Conservation (phyloP, 148 eudicot genomes). For the Heliosperma pusillum region DNA sequence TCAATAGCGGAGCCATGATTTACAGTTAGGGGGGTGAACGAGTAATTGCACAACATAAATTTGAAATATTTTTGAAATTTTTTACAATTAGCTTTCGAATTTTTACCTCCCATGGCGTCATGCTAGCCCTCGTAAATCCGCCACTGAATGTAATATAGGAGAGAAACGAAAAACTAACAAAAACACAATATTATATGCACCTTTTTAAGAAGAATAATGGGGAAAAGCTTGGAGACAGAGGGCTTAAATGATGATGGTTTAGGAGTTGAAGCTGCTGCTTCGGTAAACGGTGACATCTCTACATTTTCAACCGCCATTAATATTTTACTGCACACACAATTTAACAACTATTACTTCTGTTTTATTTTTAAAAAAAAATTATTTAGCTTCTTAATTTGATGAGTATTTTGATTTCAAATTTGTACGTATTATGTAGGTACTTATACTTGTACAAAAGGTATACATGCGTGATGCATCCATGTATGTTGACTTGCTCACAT, state of each 20-base stretch:
- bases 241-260: background rate
- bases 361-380: background rate
- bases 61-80: no score
- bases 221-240: slow-evolving; percentile 1
- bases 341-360: no score
- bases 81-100: no score
- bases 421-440: background rate
- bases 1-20: no score
- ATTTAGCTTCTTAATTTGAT: background rate
- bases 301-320: slow-evolving; percentile 12
- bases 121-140: no score
- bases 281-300: slow-evolving; percentile 3
- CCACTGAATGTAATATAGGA: background rate
- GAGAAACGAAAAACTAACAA: background rate
- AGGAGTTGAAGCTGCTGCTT: background rate
- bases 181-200: slow-evolving; percentile 5
- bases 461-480: background rate
- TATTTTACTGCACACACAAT: background rate
- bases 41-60: no score
- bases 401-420: background rate
- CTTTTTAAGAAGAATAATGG: slow-evolving; percentile 9
- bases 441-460: no score
- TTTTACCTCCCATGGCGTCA: no score
- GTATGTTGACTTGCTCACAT: background rate
- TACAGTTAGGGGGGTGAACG: no score